These are phyloP conservation scores for Trichoderma polysporum DNA, from an alignment of 2,329 filamentous ascomycete genomes.

Conservation along the genomic window DNA sequence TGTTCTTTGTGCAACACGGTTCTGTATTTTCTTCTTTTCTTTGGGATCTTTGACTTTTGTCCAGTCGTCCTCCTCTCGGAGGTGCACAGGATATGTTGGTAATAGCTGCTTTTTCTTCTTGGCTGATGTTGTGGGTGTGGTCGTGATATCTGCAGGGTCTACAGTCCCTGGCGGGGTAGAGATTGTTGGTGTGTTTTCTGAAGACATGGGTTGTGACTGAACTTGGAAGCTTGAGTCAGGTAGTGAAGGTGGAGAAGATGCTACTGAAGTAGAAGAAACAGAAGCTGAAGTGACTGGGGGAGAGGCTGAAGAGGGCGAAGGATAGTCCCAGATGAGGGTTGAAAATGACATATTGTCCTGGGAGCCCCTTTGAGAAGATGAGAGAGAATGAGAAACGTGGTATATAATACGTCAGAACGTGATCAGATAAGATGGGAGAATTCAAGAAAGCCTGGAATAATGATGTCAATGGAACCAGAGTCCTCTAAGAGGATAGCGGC, in stretches of 20 bases:
- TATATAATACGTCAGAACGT: not conserved
- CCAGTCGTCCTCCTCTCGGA: conserved; percentile 32
- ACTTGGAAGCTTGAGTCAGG: conserved; percentile 2
- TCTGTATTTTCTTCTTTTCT: conserved; percentile 36
- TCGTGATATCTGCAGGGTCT: conserved; percentile 8
- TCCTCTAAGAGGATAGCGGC: not conserved
- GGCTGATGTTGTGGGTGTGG: not conserved
- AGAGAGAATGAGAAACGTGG: not conserved
- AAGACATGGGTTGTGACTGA: not conserved
- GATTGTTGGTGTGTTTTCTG: not conserved
- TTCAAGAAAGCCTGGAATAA: not conserved
- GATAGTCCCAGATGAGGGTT: conserved; percentile 17
- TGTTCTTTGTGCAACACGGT: conserved; percentile 33
- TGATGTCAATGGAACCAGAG: not conserved
- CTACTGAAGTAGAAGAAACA: conserved; percentile 1
- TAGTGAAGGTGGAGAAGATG: conserved; percentile 12
- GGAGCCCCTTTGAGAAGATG: not conserved
- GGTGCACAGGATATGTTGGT: conserved; percentile 17
- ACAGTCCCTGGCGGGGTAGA: conserved; percentile 3
- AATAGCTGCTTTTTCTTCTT: conserved; percentile 21
- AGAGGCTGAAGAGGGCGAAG: conserved; percentile 5
- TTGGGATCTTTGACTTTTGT: conserved; percentile 32
- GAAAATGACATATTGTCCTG: conserved; percentile 19
- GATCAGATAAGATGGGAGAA: not conserved
- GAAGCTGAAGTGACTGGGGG: conserved; percentile 12